Percentiles rank a stretch among this genome's conserved stretches.
Conservation (phyloP, 2,329 filamentous ascomycete species). For the Claviceps pusilla region DNA sequence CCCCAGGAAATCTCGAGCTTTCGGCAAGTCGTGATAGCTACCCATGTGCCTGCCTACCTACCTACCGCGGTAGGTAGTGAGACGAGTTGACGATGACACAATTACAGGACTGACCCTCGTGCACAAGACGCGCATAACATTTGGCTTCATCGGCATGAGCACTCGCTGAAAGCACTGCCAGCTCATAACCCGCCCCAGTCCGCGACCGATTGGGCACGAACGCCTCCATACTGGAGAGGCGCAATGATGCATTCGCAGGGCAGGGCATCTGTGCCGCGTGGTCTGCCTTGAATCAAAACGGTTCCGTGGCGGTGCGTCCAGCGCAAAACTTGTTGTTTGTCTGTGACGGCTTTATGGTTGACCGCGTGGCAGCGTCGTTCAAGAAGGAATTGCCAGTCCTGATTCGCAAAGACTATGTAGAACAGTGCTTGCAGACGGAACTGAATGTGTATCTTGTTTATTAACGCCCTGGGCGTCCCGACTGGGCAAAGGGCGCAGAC, state of each 20-base stretch:
- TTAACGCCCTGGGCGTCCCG: no score
- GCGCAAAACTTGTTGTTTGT: neutral
- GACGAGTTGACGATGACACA: neutral
- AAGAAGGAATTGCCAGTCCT: no score
- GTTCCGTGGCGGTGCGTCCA: neutral
- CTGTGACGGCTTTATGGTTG: neutral
- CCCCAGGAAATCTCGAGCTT: neutral
- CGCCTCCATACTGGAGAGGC: neutral
- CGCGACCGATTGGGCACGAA: neutral
- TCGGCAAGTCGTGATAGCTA: neutral
- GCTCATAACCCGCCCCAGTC: neutral
- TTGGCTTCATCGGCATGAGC: neutral
- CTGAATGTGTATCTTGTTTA: no score
- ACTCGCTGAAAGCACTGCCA: neutral
- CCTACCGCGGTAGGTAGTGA: no score
- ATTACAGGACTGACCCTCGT: neutral
- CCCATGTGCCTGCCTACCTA: no score
- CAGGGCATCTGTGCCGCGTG: neutral
- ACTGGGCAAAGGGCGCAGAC: neutral
- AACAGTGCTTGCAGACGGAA: no score
- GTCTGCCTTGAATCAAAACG: neutral
- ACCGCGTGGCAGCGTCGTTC: no score
- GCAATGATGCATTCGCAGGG: neutral
- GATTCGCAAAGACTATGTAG: no score
- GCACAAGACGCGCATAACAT: neutral